These are phyloP conservation scores for Sphaerulina musiva DNA, from an alignment of 2,329 filamentous ascomycete genomes.

Conservation along the genomic window DNA sequence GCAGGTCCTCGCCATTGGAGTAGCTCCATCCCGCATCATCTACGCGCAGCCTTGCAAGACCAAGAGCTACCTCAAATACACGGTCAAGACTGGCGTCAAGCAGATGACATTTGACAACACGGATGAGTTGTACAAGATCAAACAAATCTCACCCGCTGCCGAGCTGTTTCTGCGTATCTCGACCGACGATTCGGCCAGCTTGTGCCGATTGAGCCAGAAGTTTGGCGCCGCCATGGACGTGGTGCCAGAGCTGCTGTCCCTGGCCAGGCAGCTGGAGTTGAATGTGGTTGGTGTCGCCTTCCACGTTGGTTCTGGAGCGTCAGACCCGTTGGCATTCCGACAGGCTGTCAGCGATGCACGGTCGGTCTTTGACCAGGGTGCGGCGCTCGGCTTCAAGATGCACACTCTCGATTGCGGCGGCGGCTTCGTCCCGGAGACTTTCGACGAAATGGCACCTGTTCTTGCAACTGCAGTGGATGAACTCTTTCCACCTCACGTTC, in stretches of 20 bases:
- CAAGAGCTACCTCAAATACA: conserved; percentile 92
- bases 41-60: conserved; percentile 99
- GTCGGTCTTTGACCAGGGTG: conserved; percentile 78
- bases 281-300: conserved; percentile 96
- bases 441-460: conserved; percentile 80
- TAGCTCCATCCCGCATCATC: conserved; percentile 87
- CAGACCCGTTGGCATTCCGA: conserved; percentile 83
- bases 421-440: conserved; percentile 84
- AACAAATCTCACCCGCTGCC: conserved; percentile 79
- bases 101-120: conserved; percentile 99
- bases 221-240: conserved; percentile 87
- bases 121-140: conserved; percentile 97
- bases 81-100: conserved; percentile 74
- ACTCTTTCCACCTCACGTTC: conserved; percentile 77
- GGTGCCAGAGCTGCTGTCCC: conserved; percentile 66
- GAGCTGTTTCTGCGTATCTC: conserved; percentile 91
- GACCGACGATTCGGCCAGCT: conserved; percentile 89
- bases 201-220: conserved; percentile 94
- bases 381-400: conserved; percentile 67
- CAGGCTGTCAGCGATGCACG: conserved; percentile 88
- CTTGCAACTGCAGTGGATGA: conserved; percentile 74
- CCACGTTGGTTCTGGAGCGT: conserved; percentile 93
- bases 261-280: conserved; percentile 75
- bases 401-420: conserved; percentile 90
- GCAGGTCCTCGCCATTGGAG: conserved; percentile 73